Evolutionary conservation across 768 basidiomycete species (phyloP).

Genomic region (Russula brevipes): DNA sequence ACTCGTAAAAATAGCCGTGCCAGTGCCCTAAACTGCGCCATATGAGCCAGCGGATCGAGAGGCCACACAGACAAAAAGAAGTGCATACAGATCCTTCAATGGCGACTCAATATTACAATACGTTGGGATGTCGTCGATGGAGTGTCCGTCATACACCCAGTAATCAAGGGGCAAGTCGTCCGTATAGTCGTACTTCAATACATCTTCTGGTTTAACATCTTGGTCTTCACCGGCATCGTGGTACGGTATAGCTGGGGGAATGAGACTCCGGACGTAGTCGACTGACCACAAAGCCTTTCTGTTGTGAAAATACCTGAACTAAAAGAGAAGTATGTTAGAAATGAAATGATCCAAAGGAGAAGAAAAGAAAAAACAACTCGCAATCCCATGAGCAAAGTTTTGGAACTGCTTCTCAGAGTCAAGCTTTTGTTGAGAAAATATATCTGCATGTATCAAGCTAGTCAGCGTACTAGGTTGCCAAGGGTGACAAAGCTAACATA

Average conservation of each 20-base stretch:
- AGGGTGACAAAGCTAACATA: not conserved
- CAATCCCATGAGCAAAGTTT: conserved; percentile 26
- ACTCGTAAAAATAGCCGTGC: conserved; percentile 19
- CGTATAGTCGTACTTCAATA: not conserved
- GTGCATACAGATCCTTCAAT: conserved; percentile 9
- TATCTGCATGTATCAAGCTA: conserved; percentile 9
- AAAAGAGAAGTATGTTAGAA: not conserved
- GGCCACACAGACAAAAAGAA: not conserved
- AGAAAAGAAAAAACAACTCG: conserved; percentile 1
- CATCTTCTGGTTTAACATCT: conserved; percentile 5
- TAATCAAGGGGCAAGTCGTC: conserved; percentile 8
- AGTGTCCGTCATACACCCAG: conserved; percentile 16
- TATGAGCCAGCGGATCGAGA: not conserved
- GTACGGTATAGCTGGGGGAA: not conserved
- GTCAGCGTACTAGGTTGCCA: not conserved
- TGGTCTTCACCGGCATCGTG: conserved; percentile 8
- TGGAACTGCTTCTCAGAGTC: conserved; percentile 24
- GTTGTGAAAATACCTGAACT: conserved; percentile 14
- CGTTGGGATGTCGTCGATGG: conserved; percentile 1
- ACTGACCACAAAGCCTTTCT: not conserved
- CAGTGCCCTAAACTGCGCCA: conserved; percentile 15
- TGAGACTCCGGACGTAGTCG: not conserved
- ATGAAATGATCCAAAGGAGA: not conserved
- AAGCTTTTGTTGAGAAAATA: conserved; percentile 25
- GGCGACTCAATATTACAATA: not conserved